Base-by-base conservation (phyloP, 2,329 filamentous ascomycete species). In the Aspergillus sp. region DNA sequence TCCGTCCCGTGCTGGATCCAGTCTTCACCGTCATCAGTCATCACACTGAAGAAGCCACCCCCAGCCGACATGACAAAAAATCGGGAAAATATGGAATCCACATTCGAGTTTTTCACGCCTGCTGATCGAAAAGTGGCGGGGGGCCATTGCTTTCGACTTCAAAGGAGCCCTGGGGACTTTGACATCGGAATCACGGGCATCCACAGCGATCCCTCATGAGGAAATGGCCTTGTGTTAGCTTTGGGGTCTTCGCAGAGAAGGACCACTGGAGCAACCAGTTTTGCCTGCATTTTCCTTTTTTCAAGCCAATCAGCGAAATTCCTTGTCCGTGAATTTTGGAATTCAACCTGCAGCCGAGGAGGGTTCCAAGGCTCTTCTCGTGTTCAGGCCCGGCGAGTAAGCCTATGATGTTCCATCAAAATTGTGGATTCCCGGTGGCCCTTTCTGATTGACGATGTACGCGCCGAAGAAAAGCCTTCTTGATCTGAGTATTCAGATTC, bases 271-370 rank as follows among this genome's bases (percentile, higher is more conserved):
- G 59, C 64, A 57, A 57, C 35, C 55, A 50, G 40, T 57, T 60
- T 57, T 50, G 59, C 56, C 61, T 52, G 33, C 40, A 27, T 55
- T 56, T 55, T 56, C 44, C 53, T 31, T 53, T 53, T 59, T 52
- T 58, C 33, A 46, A 54, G 57, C 70, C 70, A 72, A 72, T 73
- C 65, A 71, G 59, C 60, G 57, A 70, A 70, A 66, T 70, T 67
- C 61, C 62, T 67, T 50, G 62, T 49, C 59, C 61, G 49, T 57
- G 39, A 52, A 43, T 58, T 63, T 67, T 65, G 54, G 52, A 66
- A 65, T 70, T 68, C 52, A 55, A 62, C 66, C 62, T 55, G 55
- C 60, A 65, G 59, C 65, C 63, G 66, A 66, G 64, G 66, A 66
- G 64, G 62, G 61, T 66, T 67, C 37, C 50, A 52, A 49, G 48